Percentiles rank a stretch among this genome's conserved stretches.
phyloP scores from a whole-genome alignment of 2,329 filamentous ascomycete species.

The Epichloe bromicola region DNA sequence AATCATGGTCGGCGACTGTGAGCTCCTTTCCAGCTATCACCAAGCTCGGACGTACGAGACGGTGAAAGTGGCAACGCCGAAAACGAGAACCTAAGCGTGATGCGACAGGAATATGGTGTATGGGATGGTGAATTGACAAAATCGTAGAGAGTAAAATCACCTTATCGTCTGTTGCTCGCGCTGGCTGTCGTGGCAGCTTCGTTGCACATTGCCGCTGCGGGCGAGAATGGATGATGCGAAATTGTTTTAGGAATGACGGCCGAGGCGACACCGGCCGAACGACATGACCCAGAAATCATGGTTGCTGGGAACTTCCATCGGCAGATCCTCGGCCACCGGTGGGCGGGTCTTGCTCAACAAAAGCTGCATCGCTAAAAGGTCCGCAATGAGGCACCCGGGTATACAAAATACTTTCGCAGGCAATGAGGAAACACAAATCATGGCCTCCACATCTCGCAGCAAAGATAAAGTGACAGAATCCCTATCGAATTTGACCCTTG shows the following conservation, averaged over 20 bases:
- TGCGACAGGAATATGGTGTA: background rate
- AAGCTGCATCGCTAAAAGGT: no score
- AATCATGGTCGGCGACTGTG: constrained; percentile 21
- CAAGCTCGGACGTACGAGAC: constrained; percentile 4
- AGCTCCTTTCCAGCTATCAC: constrained; percentile 1
- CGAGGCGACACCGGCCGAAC: constrained; percentile 8
- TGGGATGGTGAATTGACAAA: background rate
- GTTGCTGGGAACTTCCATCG: constrained; percentile 19
- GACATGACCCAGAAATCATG: background rate
- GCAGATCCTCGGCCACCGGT: constrained; percentile 13
- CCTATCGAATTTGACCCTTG: constrained; percentile 20
- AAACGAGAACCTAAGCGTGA: background rate
- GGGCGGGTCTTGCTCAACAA: background rate
- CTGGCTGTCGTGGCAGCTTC: constrained; percentile 12
- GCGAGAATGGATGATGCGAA: constrained; percentile 11
- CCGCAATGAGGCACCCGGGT: no score
- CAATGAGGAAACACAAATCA: constrained; percentile 1
- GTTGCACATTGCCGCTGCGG: constrained; percentile 20
- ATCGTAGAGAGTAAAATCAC: background rate
- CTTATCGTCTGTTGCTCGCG: constrained; percentile 5
- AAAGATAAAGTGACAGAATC: constrained; percentile 16
- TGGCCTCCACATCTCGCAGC: constrained; percentile 12
- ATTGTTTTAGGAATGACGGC: constrained; percentile 18
- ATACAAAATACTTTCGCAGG: no score
- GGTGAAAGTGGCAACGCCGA: background rate